Conservation (phyloP, 164 flowering plant genomes). For the Magnolia changhungtana region DNA sequence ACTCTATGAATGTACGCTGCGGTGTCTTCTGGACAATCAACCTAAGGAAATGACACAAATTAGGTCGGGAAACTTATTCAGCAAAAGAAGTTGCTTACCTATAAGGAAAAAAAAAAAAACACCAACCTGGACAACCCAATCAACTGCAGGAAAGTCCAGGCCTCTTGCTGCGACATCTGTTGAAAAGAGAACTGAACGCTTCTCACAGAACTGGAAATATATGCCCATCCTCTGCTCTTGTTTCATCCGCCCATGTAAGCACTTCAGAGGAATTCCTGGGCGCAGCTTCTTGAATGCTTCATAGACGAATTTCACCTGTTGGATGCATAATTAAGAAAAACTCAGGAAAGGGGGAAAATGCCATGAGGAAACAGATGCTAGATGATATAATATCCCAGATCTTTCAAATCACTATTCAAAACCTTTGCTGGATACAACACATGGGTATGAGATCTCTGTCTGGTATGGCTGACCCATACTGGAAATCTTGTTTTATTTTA, state of each 20-base stretch:
- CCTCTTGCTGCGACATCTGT: conserved; percentile 96
- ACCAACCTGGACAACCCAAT: conserved; percentile 96
- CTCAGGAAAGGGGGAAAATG: background rate
- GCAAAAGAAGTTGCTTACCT: background rate
- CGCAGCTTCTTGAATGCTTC: conserved; percentile 88
- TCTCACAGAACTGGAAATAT: conserved; percentile 66
- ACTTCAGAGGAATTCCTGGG: conserved; percentile 87
- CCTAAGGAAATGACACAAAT: conserved; percentile 34
- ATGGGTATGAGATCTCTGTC: no score
- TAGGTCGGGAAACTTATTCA: conserved; percentile 1
- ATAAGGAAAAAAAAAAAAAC: background rate
- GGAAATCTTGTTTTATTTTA: no score
- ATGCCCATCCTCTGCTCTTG: conserved; percentile 67
- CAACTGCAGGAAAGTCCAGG: conserved; percentile 86
- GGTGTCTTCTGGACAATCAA: conserved; percentile 91
- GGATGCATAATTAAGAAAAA: conserved; percentile 1
- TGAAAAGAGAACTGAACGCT: conserved; percentile 65
- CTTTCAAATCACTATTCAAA: no score
- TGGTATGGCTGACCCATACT: no score
- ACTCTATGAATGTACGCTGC: conserved; percentile 91
- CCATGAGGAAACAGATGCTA: background rate
- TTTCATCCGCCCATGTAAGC: conserved; percentile 90
- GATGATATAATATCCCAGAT: background rate
- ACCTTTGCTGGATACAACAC: no score
- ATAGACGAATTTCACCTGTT: conserved; percentile 78